Conservation (phyloP, 2,329 filamentous ascomycete genomes). For the Coniochaeta sp. region DNA sequence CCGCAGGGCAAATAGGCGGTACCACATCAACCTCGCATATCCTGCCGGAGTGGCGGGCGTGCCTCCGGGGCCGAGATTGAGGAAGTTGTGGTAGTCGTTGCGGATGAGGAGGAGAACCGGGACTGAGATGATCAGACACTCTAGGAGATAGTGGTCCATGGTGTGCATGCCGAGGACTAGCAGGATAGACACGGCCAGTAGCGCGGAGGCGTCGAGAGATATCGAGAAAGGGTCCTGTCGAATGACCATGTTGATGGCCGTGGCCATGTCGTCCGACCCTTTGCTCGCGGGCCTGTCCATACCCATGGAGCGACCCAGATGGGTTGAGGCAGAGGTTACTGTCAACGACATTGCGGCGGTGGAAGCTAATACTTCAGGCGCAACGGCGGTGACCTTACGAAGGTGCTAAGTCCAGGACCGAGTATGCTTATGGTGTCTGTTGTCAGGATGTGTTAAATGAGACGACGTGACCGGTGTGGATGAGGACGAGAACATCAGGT, state of each 20-base stretch:
- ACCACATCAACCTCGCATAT: constrained; percentile 66
- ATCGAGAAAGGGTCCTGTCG: constrained; percentile 44
- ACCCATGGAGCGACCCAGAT: not conserved
- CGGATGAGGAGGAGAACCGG: constrained; percentile 46
- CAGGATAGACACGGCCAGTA: constrained; percentile 35
- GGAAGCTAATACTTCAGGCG: constrained; percentile 3
- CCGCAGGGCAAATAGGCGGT: constrained; percentile 63
- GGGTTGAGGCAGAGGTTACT: not conserved
- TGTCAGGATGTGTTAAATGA: not conserved
- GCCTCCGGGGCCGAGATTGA: constrained; percentile 72
- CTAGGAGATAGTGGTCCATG: constrained; percentile 37
- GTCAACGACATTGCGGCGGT: not conserved
- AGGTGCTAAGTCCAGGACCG: not conserved
- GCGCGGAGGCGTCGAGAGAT: constrained; percentile 42
- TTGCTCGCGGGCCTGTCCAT: not conserved
- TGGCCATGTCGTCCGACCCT: not conserved
- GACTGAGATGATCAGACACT: constrained; percentile 41
- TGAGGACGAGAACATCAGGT: not conserved
- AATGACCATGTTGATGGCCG: constrained; percentile 31
- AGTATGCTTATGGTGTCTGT: not conserved
- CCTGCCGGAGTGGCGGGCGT: constrained; percentile 67
- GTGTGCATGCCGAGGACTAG: constrained; percentile 47
- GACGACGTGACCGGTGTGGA: not conserved
- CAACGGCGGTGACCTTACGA: not conserved
- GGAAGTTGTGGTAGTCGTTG: constrained; percentile 68